Conservation (phyloP, 2,329 filamentous ascomycete species). For the Ophiosphaerella herpotricha region DNA sequence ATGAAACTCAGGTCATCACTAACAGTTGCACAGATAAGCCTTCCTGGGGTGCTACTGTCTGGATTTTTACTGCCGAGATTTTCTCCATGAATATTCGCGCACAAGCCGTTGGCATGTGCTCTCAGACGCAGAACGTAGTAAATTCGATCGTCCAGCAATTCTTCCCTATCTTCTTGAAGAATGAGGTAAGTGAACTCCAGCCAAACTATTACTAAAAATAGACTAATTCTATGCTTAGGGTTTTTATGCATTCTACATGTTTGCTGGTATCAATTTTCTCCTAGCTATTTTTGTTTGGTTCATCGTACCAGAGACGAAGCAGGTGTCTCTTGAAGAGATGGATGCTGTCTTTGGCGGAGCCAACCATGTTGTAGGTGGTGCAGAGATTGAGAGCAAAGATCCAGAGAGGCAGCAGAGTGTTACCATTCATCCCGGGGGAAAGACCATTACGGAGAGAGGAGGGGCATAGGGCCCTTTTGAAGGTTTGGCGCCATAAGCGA, state of each 20-base stretch:
- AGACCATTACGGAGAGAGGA: constrained; percentile 20
- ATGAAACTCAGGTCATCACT: constrained; percentile 14
- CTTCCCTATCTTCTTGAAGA: constrained; percentile 69
- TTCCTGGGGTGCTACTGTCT: constrained; percentile 70
- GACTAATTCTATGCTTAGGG: constrained; percentile 25
- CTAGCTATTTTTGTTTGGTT: constrained; percentile 50
- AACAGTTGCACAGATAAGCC: constrained; percentile 60
- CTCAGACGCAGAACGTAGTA: constrained; percentile 62
- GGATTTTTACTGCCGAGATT: constrained; percentile 73
- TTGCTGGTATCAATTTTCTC: constrained; percentile 53
- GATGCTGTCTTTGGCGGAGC: constrained; percentile 61
- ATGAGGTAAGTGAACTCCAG: constrained; percentile 38
- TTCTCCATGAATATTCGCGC: constrained; percentile 75
- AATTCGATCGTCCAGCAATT: constrained; percentile 72
- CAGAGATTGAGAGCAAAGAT: constrained; percentile 51
- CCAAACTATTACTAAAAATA: no score
- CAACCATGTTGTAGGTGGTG: constrained; percentile 61
- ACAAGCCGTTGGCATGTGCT: constrained; percentile 71
- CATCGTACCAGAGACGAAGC: constrained; percentile 51
- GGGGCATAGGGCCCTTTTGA: neutral
- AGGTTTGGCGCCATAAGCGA: neutral
- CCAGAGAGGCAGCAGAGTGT: constrained; percentile 35
- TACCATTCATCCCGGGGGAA: constrained; percentile 22
- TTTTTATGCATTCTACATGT: constrained; percentile 62
- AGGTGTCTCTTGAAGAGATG: constrained; percentile 60